Conservation (phyloP, 345 rosid genomes). For the Nasturtium officinale region DNA sequence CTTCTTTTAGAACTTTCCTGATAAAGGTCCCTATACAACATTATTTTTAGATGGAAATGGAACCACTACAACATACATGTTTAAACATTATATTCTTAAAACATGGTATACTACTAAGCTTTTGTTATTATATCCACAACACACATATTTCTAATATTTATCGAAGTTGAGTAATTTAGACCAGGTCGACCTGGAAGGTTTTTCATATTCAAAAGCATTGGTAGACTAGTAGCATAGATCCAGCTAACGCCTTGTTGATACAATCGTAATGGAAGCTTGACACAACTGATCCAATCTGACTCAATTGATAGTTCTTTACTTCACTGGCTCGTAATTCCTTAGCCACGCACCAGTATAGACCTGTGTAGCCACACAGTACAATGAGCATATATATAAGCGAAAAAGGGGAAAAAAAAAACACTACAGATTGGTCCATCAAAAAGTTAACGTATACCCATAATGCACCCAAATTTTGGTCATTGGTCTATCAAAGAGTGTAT, state of each 20-base stretch:
- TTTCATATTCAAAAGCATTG: not conserved
- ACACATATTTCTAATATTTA: not conserved
- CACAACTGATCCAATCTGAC: constrained; percentile 33
- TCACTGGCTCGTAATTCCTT: constrained; percentile 67
- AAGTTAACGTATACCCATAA: too few relatives aligned
- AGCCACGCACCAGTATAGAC: constrained; percentile 82
- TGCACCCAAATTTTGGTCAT: too few relatives aligned
- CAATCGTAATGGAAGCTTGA: constrained; percentile 65
- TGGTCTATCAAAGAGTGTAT: constrained; percentile 20
- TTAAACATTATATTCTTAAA: not conserved
- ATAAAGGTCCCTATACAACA: too few relatives aligned
- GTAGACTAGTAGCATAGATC: constrained; percentile 4
- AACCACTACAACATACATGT: too few relatives aligned
- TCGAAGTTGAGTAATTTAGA: not conserved
- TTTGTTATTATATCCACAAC: not conserved
- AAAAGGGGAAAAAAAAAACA: not conserved
- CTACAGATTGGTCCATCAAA: not conserved
- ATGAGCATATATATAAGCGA: constrained; percentile 1
- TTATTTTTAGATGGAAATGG: too few relatives aligned
- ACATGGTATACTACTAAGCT: not conserved
- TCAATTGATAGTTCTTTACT: constrained; percentile 52
- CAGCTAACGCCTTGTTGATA: constrained; percentile 67
- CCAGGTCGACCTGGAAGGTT: not conserved
- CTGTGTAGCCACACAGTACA: constrained; percentile 43
- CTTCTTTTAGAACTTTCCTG: too few relatives aligned